Evolutionary conservation across 192 early-diverging fungal species (phyloP).

Genomic region (Coemansia sp.): DNA sequence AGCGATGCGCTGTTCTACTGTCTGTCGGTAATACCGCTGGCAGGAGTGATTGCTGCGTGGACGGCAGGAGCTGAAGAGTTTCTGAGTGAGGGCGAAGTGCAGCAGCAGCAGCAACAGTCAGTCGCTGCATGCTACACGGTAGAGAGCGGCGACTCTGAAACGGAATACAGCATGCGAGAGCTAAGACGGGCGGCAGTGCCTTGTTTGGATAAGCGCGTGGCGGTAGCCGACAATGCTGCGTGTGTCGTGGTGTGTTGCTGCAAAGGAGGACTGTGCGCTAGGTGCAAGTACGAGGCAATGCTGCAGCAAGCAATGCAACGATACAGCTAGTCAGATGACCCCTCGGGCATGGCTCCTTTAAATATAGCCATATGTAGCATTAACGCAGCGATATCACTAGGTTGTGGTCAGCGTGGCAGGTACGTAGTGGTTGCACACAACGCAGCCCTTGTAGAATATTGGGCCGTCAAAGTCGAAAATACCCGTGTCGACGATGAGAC

Average conservation of each 20-base stretch:
- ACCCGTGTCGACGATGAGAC: conserved; percentile 42
- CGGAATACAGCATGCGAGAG: conserved; percentile 16
- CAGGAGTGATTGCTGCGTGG: conserved; percentile 33
- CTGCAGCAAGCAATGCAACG: conserved; percentile 25
- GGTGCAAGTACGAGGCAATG: conserved; percentile 38
- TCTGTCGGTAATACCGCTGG: conserved; percentile 39
- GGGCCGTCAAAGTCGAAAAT: conserved; percentile 47
- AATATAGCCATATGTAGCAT: not conserved
- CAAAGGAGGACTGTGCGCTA: conserved; percentile 21
- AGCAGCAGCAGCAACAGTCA: conserved; percentile 6
- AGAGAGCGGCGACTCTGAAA: conserved; percentile 1
- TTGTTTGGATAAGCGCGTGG: not conserved
- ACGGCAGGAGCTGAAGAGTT: conserved; percentile 32
- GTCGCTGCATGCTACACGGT: not conserved
- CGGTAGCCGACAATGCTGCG: not conserved
- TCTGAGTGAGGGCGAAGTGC: conserved; percentile 1
- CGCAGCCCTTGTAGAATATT: conserved; percentile 39
- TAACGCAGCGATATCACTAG: not conserved
- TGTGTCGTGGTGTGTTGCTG: conserved; percentile 7
- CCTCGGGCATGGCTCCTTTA: not conserved
- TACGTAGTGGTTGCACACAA: conserved; percentile 34
- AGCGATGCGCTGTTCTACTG: conserved; percentile 56
- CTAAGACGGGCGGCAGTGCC: not conserved
- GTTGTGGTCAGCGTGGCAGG: not conserved
- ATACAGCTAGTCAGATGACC: not conserved